Base-by-base conservation (phyloP, 2,329 filamentous ascomycete species). In the Aquanectria penicillioides region DNA sequence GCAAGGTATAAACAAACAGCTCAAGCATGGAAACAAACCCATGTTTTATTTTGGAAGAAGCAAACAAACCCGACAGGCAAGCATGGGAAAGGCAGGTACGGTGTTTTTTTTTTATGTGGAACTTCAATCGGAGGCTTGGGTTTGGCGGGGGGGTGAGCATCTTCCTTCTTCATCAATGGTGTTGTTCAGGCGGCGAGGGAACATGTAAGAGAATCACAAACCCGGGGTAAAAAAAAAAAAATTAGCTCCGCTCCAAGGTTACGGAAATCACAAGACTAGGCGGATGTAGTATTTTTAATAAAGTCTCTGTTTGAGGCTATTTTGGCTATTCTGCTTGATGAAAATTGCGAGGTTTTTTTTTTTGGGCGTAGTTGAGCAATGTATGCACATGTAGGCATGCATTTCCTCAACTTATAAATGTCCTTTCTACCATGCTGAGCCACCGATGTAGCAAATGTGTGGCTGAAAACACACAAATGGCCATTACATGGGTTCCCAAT, bases 211-310 rank as follows among this genome's bases (percentile, higher is more conserved):
- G 15, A 23, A 33, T 25, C 12, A n/a, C 18, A 44, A 29, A 31
- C 20, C 28, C 28, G 8, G n/a, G 12, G 38, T 25, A 33, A 33
- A 29, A 15, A 44, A 57, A 49, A 33, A 33, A 47, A 51, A 28
- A 40, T 46, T 29, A 33, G 31, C 33, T n/a, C 44, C 36, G 46
- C 38, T 41, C 18, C 25, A 25, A 46, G 33, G 40, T 26, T 34
- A 23, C 17, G 10, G 20, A 13, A 34, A 20, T 22, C 22, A 41
- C 31, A 11, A 13, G 33, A 34, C 26, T 22, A 20, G 22, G 31
- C 41, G 26, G 25, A 15, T 31, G 37, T 47, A 57, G 47, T 29
- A 38, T 25, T 52, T 41, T 47, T 47, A 57, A 51, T 51, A 47
- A 20, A 51, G 54, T 40, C 47, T 52, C 47, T 10, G 9, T 23